Evolutionary conservation across 495 filamentous ascomycete species (phyloP).

Genomic region (Lasiosphaeriaceae sp.): DNA sequence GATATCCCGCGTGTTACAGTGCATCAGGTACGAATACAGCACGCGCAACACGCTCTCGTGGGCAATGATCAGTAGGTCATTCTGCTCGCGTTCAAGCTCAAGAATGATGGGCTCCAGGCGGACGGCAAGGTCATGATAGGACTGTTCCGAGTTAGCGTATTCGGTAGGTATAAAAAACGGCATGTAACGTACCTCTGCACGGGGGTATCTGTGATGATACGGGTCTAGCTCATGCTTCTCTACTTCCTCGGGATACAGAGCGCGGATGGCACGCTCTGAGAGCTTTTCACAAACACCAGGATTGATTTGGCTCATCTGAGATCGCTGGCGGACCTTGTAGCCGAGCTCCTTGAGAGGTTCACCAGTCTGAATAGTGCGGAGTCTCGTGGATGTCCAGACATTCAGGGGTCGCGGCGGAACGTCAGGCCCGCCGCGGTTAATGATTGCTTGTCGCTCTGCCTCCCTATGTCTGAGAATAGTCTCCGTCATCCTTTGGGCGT

Average conservation of each 20-base stretch:
- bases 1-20: slow-evolving; percentile 94
- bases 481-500: slow-evolving; percentile 84
- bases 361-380: slow-evolving; percentile 87
- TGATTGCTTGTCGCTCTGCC: slow-evolving; percentile 64
- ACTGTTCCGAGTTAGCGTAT: slow-evolving; percentile 48
- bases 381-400: slow-evolving; percentile 91
- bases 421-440: slow-evolving; percentile 63
- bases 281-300: slow-evolving; percentile 94
- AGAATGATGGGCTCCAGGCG: slow-evolving; percentile 98
- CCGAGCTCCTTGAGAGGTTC: slow-evolving; percentile 71
- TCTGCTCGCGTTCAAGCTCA: slow-evolving; percentile 94
- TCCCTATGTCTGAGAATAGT: slow-evolving; percentile 77
- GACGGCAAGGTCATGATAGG: slow-evolving; percentile 96
- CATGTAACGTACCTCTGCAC: slow-evolving; percentile 69
- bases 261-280: slow-evolving; percentile 67
- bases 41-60: slow-evolving; percentile 96
- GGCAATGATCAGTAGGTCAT: slow-evolving; percentile 94
- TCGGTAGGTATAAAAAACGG: background rate
- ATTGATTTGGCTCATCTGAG: slow-evolving; percentile 95
- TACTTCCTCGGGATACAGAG: slow-evolving; percentile 83
- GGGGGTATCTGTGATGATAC: slow-evolving; percentile 94
- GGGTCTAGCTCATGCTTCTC: slow-evolving; percentile 90
- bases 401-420: slow-evolving; percentile 73
- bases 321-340: slow-evolving; percentile 82
- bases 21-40: slow-evolving; percentile 97